Conservation (phyloP, 768 basidiomycete genomes). For the Mycena belliarum region DNA sequence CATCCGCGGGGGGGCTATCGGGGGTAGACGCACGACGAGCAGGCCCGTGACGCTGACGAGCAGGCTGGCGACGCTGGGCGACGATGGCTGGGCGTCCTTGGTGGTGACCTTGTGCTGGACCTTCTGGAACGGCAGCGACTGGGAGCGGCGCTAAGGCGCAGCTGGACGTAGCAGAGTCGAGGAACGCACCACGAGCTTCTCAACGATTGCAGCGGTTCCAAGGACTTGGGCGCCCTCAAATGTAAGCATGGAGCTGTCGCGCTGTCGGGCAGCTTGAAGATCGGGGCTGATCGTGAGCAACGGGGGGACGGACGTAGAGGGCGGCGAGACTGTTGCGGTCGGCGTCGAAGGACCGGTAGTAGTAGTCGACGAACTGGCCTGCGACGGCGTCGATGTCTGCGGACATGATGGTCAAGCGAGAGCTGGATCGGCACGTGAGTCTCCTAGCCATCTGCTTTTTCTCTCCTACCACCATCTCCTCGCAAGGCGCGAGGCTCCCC, state of each 20-base stretch:
- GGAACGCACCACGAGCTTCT: conserved; percentile 57
- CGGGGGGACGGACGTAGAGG: conserved; percentile 73
- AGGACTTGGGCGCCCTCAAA: conserved; percentile 68
- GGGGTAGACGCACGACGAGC: conserved; percentile 69
- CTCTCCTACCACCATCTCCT: background rate
- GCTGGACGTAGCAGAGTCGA: background rate
- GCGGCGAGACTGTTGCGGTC: conserved; percentile 53
- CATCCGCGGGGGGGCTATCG: background rate
- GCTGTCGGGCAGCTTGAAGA: conserved; percentile 47
- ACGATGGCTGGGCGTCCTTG: conserved; percentile 59
- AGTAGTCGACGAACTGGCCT: conserved; percentile 77
- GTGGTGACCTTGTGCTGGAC: conserved; percentile 82
- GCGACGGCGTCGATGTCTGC: conserved; percentile 70
- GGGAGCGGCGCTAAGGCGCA: background rate
- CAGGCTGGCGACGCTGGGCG: conserved; percentile 45
- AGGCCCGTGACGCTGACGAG: background rate
- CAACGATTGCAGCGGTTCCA: conserved; percentile 58
- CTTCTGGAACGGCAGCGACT: conserved; percentile 74
- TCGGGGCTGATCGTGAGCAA: conserved; percentile 28
- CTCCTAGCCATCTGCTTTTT: background rate
- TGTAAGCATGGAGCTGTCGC: conserved; percentile 79
- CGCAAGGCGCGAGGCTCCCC: conserved; percentile 53
- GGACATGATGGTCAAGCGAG: conserved; percentile 47
- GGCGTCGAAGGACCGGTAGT: conserved; percentile 78
- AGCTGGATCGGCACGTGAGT: too few species aligned